Percentiles rank a stretch among this genome's conserved stretches.
Evolutionary conservation across 1,284 basidiomycete genomes (phyloP).

Genomic region (Tylopilus sp.): DNA sequence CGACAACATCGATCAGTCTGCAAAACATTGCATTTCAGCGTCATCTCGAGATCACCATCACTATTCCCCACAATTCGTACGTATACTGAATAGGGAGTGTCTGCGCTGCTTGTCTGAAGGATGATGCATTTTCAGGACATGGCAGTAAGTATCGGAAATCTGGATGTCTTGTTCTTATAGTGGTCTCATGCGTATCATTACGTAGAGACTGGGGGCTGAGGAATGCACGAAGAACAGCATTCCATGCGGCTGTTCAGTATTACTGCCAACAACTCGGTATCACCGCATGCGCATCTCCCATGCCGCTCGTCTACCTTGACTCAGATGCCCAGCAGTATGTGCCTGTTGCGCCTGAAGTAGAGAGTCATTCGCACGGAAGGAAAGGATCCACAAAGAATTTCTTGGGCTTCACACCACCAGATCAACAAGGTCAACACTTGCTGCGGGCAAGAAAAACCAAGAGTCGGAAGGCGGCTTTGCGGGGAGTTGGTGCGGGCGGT

Average conservation of each 20-base stretch:
- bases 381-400: slow-evolving; percentile 25
- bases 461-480: slow-evolving; percentile 48
- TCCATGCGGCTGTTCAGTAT: slow-evolving; percentile 72
- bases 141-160: slow-evolving; percentile 39
- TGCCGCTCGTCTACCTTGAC: slow-evolving; percentile 55
- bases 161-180: neutral
- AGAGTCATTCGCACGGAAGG: neutral
- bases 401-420: slow-evolving; percentile 54
- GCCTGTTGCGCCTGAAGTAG: slow-evolving; percentile 12
- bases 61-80: slow-evolving; percentile 68
- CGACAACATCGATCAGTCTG: slow-evolving; percentile 59
- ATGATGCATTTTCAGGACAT: slow-evolving; percentile 38
- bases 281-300: slow-evolving; percentile 53
- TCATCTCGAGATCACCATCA: slow-evolving; percentile 64
- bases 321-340: slow-evolving; percentile 36
- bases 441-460: slow-evolving; percentile 51
- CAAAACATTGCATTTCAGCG: slow-evolving; percentile 64
- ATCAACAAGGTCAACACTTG: slow-evolving; percentile 32
- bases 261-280: slow-evolving; percentile 70
- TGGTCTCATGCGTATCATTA: slow-evolving; percentile 4
- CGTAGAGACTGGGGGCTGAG: slow-evolving; percentile 62
- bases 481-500: slow-evolving; percentile 39
- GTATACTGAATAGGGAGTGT: slow-evolving; percentile 18
- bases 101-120: slow-evolving; percentile 12
- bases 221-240: slow-evolving; percentile 63